Evolutionary conservation across 1,139 yeast genomes (phyloP), one percentile per base, ranked within the genome.

Genomic region (Pneumocystis carinii): DNA sequence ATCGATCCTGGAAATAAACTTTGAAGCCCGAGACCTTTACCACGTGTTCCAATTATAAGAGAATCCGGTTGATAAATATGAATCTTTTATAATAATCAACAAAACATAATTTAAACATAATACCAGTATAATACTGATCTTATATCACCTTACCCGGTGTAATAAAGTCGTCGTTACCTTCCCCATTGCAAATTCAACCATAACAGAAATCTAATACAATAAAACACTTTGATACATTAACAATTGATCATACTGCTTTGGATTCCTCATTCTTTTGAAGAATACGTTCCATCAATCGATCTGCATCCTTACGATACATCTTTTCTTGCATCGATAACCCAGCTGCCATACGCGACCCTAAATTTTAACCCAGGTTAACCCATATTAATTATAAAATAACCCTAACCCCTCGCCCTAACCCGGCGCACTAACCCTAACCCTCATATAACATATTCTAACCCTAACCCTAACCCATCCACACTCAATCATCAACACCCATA

Each of bases 1-100:
- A 75, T 71, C 1, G 76, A 73, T 4, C 77, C 76, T 0, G 77
- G 76, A 59, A 83, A 74, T 15, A 80, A 75, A 55, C 80, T 78
- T 58, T 77, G 79, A 63, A 81, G 77, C 0, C 79, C 78, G 62
- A 75, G 72, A n/a, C 76, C 73, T 37, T 74, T 69, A 5, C 79
- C 80, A 15, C 77, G 77, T 61, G 83, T 84, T 1, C 90, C 90
- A 41, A 85, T 84, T 27, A 84, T 77, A 77, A 85, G 78, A 75
- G 84, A 78, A 6, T 83, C 78, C 1, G 90, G 90, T 63, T 81
- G 80, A 71, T 83, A 85, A 65, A 84, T 86, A 60, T 78, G 73
- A 57, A 75, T 75, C 65, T 86, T 32, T 32, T 32, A 2, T 3
- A 5, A 37, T 14, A 10, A 37, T 37, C 12, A 37, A 37, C n/a